Base-by-base conservation (phyloP, 2,329 filamentous ascomycete species). In the Hypoxylon sp. region DNA sequence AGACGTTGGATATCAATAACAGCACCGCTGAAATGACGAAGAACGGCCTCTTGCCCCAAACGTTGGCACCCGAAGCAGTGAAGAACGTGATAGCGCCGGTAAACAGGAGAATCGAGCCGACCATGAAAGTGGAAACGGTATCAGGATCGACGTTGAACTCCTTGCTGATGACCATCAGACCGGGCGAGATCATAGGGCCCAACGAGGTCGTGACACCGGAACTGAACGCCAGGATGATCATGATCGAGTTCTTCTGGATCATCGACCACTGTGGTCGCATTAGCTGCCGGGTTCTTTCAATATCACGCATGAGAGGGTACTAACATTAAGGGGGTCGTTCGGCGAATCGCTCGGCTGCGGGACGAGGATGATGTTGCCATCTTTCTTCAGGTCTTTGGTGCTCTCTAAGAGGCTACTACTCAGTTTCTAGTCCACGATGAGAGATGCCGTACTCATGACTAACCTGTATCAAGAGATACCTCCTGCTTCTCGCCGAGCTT, bases 1-100 rank as follows among this genome's bases (percentile, higher is more conserved):
- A 67, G 7, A 67, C 46, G n/a, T 67, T 67, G 24, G 62, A 66
- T 23, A 53, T 26, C 17, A 67, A 50, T 4, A 67, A 31, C 24
- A 67, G 3, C 11, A 66, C 2, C 1, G 65, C 66, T 4, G 65
- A 67, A 24, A 67, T 67, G 2, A 67, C 65, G 58, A 67, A 67
- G 26, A 67, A 67, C n/a, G 65, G 65, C 15, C 65, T 50, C 49
- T 67, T 67, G 10, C 65, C 65, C 65, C 63, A 67, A 29, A 67
- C 58, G 26, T 66, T 67, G 10, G 65, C 65, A 0, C 65, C 65
- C 1, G 65, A 65, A 11, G 65, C 65, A 11, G 65, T 66, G 26
- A 67, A 66, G 48, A 67, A 67, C 5, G 65, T 67, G 11, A 55
- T 27, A 1, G 37, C 42, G 10, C 65, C 65, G 11, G 65, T 67